Evolutionary conservation across 2,329 filamentous ascomycete species (phyloP).

Genomic region (Cladorrhinum sp.): DNA sequence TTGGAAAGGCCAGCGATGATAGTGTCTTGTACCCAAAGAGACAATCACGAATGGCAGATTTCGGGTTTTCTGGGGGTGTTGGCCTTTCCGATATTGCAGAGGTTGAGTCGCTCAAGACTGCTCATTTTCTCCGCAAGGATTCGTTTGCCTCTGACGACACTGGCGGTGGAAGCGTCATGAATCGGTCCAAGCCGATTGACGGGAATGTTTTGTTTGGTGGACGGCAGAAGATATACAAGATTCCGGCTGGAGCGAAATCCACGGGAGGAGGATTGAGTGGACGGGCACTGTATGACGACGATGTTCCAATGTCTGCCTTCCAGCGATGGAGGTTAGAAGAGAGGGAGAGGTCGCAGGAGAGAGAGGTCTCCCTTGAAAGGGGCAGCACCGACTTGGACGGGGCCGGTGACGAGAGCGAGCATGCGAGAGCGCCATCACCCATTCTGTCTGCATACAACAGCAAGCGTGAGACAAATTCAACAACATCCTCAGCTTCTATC

Average conservation of each 20-base stretch:
- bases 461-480: constrained; percentile 84
- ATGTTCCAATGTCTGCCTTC: constrained; percentile 79
- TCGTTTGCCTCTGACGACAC: constrained; percentile 69
- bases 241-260: constrained; percentile 48
- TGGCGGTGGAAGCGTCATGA: constrained; percentile 74
- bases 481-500: constrained; percentile 66
- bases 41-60: constrained; percentile 73
- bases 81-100: constrained; percentile 82
- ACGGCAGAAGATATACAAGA: constrained; percentile 91
- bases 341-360: constrained; percentile 46
- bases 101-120: constrained; percentile 72
- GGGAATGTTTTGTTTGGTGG: constrained; percentile 94
- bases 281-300: constrained; percentile 78
- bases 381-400: constrained; percentile 33
- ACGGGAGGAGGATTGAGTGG: constrained; percentile 54
- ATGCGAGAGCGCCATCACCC: constrained; percentile 52
- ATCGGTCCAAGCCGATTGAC: constrained; percentile 74
- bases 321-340: constrained; percentile 68
- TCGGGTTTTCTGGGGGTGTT: constrained; percentile 49
- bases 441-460: constrained; percentile 63
- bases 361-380: constrained; percentile 30
- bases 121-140: constrained; percentile 55
- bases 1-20: constrained; percentile 93
- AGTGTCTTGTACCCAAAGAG: constrained; percentile 83
- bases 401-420: constrained; percentile 39